Evolutionary conservation across 2,329 filamentous ascomycete genomes (phyloP), one percentile per base, ranked within the genome.

Genomic region (Botryotinia convoluta): DNA sequence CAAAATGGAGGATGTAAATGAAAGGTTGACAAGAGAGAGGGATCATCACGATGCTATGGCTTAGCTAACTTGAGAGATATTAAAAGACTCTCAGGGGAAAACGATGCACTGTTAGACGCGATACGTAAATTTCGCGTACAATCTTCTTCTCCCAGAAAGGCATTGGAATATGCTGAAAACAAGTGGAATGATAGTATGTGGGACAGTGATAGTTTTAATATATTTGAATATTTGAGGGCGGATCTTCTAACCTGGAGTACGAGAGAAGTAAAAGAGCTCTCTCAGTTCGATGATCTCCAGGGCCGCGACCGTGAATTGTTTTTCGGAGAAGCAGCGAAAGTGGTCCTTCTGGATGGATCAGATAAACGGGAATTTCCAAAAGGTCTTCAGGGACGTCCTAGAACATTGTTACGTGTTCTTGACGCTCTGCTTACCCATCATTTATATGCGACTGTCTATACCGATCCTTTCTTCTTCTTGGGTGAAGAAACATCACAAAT

Each of bases 331-430:
- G 4, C 14, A 7, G 22, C 44, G 9, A 67, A 67, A 54, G 1
- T 67, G 8, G 16, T 54, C 14, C 22, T 39, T 29, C 26, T 67
- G 8, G 45, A 39, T 8, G 64, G 12, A 29, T 2, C 7, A 5
- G 6, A 29, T 1, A 35, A 37, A 29, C 32, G 4, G 3, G 63
- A 67, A 37, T 14, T 48, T 12, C 45, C 32, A 18, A 54, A 7
- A 0, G 2, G 4, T 6, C 35, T 67, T 35, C 32, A 1, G 8
- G 0, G 3, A 8, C 1, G 7, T 0, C 14, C 0, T 1, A 7
- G 1, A 18, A 0, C 1, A 8, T 54, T 39, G 4, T 2, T 1
- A 4, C 0, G 0, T 48, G 1, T 48, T 35, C 42, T 65, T 35
- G 7, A 1, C 1, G 42, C 63, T 48, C 29, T 65, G 32, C 18